Percentiles rank a stretch among this genome's conserved stretches.
phyloP scores from a whole-genome alignment of 768 basidiomycete species.

The Epithele typhae region DNA sequence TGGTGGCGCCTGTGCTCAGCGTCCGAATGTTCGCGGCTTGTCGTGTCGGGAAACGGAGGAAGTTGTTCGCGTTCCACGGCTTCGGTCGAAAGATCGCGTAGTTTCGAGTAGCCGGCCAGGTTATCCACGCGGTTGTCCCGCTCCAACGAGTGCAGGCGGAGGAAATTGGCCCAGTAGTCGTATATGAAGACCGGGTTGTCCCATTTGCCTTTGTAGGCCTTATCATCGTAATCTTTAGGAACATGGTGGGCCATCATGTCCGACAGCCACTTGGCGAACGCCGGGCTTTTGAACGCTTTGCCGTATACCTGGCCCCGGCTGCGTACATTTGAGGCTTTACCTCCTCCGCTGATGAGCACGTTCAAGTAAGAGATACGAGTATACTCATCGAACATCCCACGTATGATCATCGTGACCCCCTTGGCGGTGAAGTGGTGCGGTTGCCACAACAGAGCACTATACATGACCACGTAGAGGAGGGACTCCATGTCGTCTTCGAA shows the following conservation, averaged over 20 bases:
- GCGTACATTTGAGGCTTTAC: neutral
- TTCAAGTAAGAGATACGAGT: no score
- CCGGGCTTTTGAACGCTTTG: neutral
- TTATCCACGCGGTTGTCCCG: no score
- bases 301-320: neutral
- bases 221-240: neutral
- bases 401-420: no score
- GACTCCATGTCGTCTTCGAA: constrained; percentile 9
- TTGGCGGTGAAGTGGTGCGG: no score
- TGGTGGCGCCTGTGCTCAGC: no score
- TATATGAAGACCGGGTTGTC: neutral
- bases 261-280: neutral
- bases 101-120: no score
- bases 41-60: no score
- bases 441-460: constrained; percentile 1
- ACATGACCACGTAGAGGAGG: constrained; percentile 8
- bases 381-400: neutral
- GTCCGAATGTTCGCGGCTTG: no score
- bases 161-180: constrained; percentile 2
- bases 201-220: neutral
- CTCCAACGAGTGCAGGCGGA: neutral
- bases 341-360: neutral
- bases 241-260: neutral
- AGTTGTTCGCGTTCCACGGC: no score
- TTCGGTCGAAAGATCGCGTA: no score